phyloP scores from a whole-genome alignment of 1,284 basidiomycete genomes.

The Moesziomyces globuligerus region DNA sequence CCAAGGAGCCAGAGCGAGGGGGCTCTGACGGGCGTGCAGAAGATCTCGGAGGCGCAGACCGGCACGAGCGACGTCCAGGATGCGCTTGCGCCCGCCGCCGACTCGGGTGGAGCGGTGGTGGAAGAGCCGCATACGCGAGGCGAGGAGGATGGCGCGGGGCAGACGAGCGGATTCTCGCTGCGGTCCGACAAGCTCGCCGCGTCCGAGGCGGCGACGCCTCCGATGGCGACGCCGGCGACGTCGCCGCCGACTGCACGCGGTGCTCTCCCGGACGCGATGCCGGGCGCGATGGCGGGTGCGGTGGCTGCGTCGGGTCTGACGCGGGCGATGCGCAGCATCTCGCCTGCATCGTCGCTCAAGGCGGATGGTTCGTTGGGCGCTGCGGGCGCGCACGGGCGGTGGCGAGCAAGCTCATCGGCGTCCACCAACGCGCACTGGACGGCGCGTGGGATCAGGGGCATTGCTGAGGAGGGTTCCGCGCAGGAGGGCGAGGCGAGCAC shows the following conservation, averaged over 20 bases:
- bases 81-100: not conserved
- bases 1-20: conserved; percentile 29
- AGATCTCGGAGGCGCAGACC: not conserved
- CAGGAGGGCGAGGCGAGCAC: conserved; percentile 27
- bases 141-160: conserved; percentile 13
- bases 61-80: not conserved
- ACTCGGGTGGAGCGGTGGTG: not conserved
- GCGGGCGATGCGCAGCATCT: conserved; percentile 35
- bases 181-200: conserved; percentile 26
- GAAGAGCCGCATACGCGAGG: not conserved
- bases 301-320: conserved; percentile 41
- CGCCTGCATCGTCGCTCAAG: conserved; percentile 27
- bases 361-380: conserved; percentile 12
- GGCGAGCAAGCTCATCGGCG: conserved; percentile 29
- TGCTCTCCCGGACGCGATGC: conserved; percentile 3
- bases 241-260: conserved; percentile 16
- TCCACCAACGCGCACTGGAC: conserved; percentile 28
- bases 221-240: conserved; percentile 41
- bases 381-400: conserved; percentile 13
- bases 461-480: conserved; percentile 19
- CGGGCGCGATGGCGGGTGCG: too few relatives aligned
- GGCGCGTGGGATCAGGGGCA: conserved; percentile 31
- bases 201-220: conserved; percentile 28
- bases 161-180: conserved; percentile 31
- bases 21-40: conserved; percentile 5